phyloP scores from a whole-genome alignment of 176 grass and related monocot species.

The Avena eriantha region DNA sequence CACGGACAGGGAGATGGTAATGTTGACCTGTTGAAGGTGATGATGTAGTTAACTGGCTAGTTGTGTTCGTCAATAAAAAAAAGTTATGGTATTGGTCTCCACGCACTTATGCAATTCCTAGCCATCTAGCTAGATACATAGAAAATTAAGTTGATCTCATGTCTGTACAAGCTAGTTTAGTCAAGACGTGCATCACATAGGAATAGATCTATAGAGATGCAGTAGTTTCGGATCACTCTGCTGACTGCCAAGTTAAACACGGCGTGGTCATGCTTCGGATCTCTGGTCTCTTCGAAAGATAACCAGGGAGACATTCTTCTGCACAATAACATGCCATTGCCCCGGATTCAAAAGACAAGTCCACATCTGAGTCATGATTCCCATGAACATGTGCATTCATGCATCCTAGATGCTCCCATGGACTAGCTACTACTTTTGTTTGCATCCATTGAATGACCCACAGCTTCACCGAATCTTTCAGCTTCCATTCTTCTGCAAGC shows the following conservation, averaged over 20 bases:
- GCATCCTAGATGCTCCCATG: constrained; percentile 40
- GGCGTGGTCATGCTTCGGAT: too few relatives aligned
- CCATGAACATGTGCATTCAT: constrained; percentile 38
- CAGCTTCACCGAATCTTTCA: constrained; percentile 44
- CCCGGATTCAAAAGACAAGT: constrained; percentile 49
- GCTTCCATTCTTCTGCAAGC: constrained; percentile 62
- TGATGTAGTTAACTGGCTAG: constrained; percentile 39
- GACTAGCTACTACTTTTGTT: constrained; percentile 29
- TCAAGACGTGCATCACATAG: too few relatives aligned
- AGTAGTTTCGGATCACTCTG: too few relatives aligned
- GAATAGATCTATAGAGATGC: too few relatives aligned
- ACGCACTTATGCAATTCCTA: too few relatives aligned
- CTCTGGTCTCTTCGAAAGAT: too few relatives aligned
- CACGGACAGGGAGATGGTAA: neutral
- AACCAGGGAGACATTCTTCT: constrained; percentile 47
- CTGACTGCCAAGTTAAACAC: too few relatives aligned
- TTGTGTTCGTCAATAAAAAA: constrained; percentile 45
- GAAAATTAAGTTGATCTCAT: too few relatives aligned
- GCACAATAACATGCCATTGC: constrained; percentile 35
- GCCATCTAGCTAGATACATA: too few relatives aligned
- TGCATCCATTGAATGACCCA: constrained; percentile 27
- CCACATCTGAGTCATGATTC: constrained; percentile 33
- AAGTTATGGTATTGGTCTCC: neutral
- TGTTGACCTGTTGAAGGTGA: constrained; percentile 20
- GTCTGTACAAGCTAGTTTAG: too few relatives aligned